Percentiles rank a stretch among this genome's conserved stretches.
Conservation (phyloP, 352 stramenopile genomes). For the Peronosclerospora sorghi region DNA sequence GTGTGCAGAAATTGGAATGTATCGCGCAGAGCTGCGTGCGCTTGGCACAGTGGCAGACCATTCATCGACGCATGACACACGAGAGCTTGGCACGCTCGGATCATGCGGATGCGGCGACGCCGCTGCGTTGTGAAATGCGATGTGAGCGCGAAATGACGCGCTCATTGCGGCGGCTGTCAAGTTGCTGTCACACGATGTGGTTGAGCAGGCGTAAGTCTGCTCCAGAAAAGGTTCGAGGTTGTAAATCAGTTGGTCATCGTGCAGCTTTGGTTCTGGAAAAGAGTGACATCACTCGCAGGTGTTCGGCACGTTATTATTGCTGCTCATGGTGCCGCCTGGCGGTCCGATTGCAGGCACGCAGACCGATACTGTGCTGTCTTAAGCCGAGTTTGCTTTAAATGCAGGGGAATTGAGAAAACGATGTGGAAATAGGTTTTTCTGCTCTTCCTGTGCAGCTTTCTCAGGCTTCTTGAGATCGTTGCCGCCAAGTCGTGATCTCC, state of each 20-base stretch:
- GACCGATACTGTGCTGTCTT: slow-evolving; percentile 65
- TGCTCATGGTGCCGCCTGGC: slow-evolving; percentile 67
- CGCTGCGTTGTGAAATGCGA: slow-evolving; percentile 58
- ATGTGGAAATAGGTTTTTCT: slow-evolving; percentile 44
- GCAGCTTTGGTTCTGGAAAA: slow-evolving; percentile 57
- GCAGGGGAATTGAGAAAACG: slow-evolving; percentile 66
- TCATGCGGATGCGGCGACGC: slow-evolving; percentile 62
- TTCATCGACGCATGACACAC: slow-evolving; percentile 70
- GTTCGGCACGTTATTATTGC: slow-evolving; percentile 55
- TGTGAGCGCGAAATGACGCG: slow-evolving; percentile 51
- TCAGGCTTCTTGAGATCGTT: slow-evolving; percentile 61
- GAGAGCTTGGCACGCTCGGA: slow-evolving; percentile 69
- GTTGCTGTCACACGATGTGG: slow-evolving; percentile 41
- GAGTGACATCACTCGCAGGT: slow-evolving; percentile 57
- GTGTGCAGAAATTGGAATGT: slow-evolving; percentile 50
- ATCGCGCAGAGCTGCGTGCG: slow-evolving; percentile 50
- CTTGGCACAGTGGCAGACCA: slow-evolving; percentile 57
- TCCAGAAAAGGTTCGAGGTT: slow-evolving; percentile 75
- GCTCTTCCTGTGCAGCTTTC: slow-evolving; percentile 58
- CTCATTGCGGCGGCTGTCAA: slow-evolving; percentile 64
- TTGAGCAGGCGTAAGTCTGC: slow-evolving; percentile 58
- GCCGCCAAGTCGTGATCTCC: slow-evolving; percentile 62
- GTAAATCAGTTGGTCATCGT: slow-evolving; percentile 65
- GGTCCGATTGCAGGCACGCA: slow-evolving; percentile 62
- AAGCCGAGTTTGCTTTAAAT: slow-evolving; percentile 71